Conservation (phyloP, 306 rosid species). For the Cucumis hystrix region DNA sequence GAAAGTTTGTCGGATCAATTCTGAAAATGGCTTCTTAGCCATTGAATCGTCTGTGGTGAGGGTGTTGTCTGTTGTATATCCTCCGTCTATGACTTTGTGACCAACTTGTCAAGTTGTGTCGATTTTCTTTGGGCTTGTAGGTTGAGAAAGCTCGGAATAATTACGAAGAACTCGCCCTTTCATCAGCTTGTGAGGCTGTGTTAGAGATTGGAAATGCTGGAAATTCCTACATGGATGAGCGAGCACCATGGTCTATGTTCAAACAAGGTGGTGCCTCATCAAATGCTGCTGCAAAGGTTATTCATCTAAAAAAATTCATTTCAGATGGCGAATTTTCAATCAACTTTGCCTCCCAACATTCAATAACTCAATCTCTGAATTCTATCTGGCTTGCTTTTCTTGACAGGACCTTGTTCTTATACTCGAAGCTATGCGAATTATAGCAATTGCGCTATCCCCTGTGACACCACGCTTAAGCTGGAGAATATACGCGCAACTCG, state of each 20-base stretch:
- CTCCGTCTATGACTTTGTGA: neutral
- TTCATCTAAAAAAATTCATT: neutral
- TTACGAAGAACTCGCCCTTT: constrained; percentile 60
- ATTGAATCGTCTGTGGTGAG: neutral
- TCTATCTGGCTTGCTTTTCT: constrained; percentile 9
- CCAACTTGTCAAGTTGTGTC: neutral
- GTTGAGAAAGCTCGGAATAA: constrained; percentile 54
- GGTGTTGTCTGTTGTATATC: neutral
- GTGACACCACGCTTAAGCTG: constrained; percentile 64
- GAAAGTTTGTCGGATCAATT: neutral
- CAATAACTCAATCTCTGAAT: neutral
- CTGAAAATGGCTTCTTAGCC: neutral
- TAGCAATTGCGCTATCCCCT: constrained; percentile 69
- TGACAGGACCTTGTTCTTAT: constrained; percentile 85
- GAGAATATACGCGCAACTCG: constrained; percentile 85
- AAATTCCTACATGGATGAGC: constrained; percentile 72
- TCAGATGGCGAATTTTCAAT: neutral
- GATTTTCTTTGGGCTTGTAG: constrained; percentile 19
- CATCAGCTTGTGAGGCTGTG: constrained; percentile 89
- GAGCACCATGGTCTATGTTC: constrained; percentile 91
- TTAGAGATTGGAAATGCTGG: constrained; percentile 80
- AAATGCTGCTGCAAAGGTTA: constrained; percentile 78
- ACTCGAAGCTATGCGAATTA: constrained; percentile 72
- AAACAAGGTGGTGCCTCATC: constrained; percentile 72
- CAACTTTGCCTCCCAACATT: neutral